Percentiles rank a stretch among this genome's conserved stretches.
Evolutionary conservation across 768 basidiomycete species (phyloP).

Genomic region (Hygrophorus pudorinus): DNA sequence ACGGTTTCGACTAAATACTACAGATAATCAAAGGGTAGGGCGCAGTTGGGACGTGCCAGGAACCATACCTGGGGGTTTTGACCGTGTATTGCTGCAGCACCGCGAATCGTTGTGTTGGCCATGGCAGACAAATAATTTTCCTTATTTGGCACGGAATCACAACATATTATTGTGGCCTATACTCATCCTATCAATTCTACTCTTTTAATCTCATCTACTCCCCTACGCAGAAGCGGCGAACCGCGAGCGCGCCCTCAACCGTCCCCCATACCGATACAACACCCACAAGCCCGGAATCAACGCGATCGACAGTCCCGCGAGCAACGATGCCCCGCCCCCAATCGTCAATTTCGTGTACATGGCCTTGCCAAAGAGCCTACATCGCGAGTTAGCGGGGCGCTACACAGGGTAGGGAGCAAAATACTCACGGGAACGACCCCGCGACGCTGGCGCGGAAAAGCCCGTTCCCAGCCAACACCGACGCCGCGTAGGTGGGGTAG

Average conservation of each 20-base stretch:
- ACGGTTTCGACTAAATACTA: slow-evolving; percentile 94
- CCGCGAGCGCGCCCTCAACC: not conserved
- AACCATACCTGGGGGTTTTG: slow-evolving; percentile 84
- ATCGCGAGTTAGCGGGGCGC: not conserved
- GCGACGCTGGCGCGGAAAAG: slow-evolving; percentile 22
- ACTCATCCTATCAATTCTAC: too few relatives aligned
- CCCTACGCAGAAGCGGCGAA: not conserved
- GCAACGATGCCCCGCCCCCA: slow-evolving; percentile 1
- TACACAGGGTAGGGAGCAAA: not conserved
- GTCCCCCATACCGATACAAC: not conserved
- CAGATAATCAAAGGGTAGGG: slow-evolving; percentile 9
- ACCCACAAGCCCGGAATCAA: not conserved
- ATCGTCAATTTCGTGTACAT: slow-evolving; percentile 1
- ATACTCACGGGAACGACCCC: slow-evolving; percentile 13
- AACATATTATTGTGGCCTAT: too few relatives aligned
- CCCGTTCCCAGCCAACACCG: slow-evolving; percentile 24
- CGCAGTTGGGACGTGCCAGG: not conserved
- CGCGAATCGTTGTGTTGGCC: slow-evolving; percentile 15
- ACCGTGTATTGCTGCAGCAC: slow-evolving; percentile 82
- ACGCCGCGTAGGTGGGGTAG: slow-evolving; percentile 21
- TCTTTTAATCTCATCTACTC: too few relatives aligned
- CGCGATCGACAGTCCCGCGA: slow-evolving; percentile 1
- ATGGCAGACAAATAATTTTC: slow-evolving; percentile 1
- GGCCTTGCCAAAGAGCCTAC: not conserved
- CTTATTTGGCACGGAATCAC: too few relatives aligned